Percentiles rank a stretch among this genome's conserved stretches.
Conservation (phyloP, 257 asterid species). For the Gentiana straminea region DNA sequence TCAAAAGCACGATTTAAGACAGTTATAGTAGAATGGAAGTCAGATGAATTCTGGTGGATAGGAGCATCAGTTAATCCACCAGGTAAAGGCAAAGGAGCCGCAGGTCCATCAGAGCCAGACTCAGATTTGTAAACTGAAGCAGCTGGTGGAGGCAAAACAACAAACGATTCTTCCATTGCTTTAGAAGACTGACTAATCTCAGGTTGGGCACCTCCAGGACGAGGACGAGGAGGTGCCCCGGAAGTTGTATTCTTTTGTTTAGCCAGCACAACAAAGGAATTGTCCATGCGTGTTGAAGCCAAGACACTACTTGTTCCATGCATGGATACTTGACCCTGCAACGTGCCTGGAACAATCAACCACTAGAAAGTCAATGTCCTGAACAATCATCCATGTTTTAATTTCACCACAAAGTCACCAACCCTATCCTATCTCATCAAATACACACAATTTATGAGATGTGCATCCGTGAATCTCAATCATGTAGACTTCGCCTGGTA, state of each 20-base stretch:
- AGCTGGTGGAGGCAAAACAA: slow-evolving; percentile 96
- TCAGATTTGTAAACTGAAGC: slow-evolving; percentile 88
- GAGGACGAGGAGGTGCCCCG: slow-evolving; percentile 65
- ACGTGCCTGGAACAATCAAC: slow-evolving; percentile 32
- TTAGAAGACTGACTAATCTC: slow-evolving; percentile 58
- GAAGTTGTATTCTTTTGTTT: slow-evolving; percentile 66
- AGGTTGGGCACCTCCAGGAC: slow-evolving; percentile 44
- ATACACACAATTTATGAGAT: too few species aligned
- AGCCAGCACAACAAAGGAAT: slow-evolving; percentile 76
- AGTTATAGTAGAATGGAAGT: slow-evolving; percentile 82
- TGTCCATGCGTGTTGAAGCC: slow-evolving; percentile 73
- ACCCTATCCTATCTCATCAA: too few species aligned
- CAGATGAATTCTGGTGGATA: slow-evolving; percentile 59
- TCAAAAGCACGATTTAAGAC: slow-evolving; percentile 87
- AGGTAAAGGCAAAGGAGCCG: slow-evolving; percentile 41
- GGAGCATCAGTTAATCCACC: slow-evolving; percentile 39
- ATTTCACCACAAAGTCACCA: too few species aligned
- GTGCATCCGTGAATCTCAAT: too few species aligned
- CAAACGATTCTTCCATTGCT: slow-evolving; percentile 93
- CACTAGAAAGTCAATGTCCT: too few species aligned
- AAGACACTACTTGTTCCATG: slow-evolving; percentile 51
- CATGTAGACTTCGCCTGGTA: too few species aligned
- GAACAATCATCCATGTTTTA: too few species aligned
- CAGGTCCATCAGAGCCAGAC: slow-evolving; percentile 59
- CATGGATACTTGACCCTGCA: slow-evolving; percentile 58